Evolutionary conservation across 805 yeast species (phyloP).

Genomic region (Teunomyces pallodes): DNA sequence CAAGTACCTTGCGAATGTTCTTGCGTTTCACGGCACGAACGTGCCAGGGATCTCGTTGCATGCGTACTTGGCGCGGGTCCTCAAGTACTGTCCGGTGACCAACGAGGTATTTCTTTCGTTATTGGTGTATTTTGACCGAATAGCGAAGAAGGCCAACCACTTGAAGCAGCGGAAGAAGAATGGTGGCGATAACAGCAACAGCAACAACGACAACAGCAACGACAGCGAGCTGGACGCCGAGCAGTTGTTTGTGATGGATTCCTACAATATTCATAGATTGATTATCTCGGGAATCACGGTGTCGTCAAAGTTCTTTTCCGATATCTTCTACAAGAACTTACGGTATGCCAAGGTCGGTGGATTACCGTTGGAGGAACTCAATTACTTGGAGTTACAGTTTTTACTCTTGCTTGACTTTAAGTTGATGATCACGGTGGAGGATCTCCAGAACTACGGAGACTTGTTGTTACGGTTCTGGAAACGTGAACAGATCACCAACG

Average conservation of each 20-base stretch:
- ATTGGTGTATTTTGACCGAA: constrained; percentile 90
- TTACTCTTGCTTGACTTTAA: constrained; percentile 80
- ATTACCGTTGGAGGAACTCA: constrained; percentile 86
- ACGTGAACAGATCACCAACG: constrained; percentile 55
- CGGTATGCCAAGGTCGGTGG: constrained; percentile 97
- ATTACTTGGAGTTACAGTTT: constrained; percentile 88
- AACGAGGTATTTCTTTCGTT: constrained; percentile 91
- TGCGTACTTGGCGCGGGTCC: constrained; percentile 83
- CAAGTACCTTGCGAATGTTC: constrained; percentile 61
- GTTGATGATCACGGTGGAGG: constrained; percentile 84
- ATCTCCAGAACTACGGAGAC: constrained; percentile 87
- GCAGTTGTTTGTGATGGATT: constrained; percentile 90
- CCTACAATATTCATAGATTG: constrained; percentile 90
- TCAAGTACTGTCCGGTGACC: constrained; percentile 97
- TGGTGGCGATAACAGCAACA: constrained; percentile 10
- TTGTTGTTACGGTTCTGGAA: constrained; percentile 81
- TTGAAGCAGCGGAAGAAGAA: constrained; percentile 25
- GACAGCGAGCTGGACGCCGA: constrained; percentile 19
- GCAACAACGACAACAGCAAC: too few relatives aligned
- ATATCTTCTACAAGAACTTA: constrained; percentile 89
- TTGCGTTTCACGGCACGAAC: constrained; percentile 94
- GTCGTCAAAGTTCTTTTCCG: constrained; percentile 90
- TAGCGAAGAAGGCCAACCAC: constrained; percentile 77
- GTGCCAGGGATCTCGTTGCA: constrained; percentile 93
- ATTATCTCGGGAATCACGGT: constrained; percentile 95